Base-by-base conservation (phyloP, 495 filamentous ascomycete genomes). In the Melanomma pulvis-pyrius region DNA sequence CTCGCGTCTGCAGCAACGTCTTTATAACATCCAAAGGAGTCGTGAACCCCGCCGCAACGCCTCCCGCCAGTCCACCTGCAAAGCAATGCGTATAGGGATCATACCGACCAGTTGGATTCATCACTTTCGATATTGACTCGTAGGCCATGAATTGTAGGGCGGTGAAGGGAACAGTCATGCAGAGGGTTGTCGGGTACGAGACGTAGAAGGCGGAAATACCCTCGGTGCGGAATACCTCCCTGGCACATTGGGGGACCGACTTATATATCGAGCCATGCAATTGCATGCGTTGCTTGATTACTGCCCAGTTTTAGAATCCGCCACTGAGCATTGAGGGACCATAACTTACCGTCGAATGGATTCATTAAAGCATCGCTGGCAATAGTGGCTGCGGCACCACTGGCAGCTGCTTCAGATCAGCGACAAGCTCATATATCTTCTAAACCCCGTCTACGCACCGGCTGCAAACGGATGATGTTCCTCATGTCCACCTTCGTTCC, bases 241-340 rank as follows among this genome's bases (percentile, higher is more conserved):
- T 84, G 32, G 92, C 92, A 82, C 94, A 99, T 74, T 97, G 88
- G 41, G 80, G 71, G 74, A 97, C 86, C 9, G 87, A 90, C 71
- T 86, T 88, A 79, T 97, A 96, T 46, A 88, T 83, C n/a, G 96
- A 98, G 65, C 93, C 88, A 68, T 97, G 92, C 59, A 99, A 89
- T 75, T 99, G 94, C 94, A 99, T 99, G 53, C 94, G 90, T 76
- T 99, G 94, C 79, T 99, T 99, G 82, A 99, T 94, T 32, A 99
- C 94, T 97, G 71, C 24, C 22, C 24, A 19, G n/a, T 12, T n/a
- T 69, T 53, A 57, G 50, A 9, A 26, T 47, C 13, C 53, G 54
- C 9, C 9, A 17, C 46, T 54, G 48, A 12, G 24, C 4, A 11
- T 30, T 3, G 25, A 28, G 7, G 13, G n/a, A 57, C 22, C 13